phyloP scores from a whole-genome alignment of 345 rosid species.

The Orychophragmus violaceus region DNA sequence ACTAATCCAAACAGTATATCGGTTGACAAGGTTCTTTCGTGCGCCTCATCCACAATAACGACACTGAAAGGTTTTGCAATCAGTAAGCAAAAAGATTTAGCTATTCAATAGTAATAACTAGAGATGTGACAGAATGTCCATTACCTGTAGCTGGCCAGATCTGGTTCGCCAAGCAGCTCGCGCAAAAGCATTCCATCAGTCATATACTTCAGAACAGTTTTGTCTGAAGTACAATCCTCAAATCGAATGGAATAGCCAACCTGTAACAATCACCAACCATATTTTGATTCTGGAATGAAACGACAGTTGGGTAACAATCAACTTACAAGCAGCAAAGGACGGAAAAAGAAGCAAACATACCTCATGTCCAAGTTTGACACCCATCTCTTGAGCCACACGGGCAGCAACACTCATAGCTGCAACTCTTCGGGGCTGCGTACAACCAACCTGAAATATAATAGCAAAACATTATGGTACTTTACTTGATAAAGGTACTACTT shows the following conservation, averaged over 20 bases:
- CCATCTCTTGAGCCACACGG: conserved; percentile 98
- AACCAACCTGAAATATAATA: conserved; percentile 58
- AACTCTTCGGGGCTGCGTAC: conserved; percentile 95
- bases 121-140: not conserved
- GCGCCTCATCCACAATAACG: conserved; percentile 97
- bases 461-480: not conserved
- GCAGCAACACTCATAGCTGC: conserved; percentile 99
- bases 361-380: conserved; percentile 98
- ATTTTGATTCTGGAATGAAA: not conserved
- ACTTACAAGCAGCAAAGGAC: conserved; percentile 3
- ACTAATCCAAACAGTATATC: conserved; percentile 94
- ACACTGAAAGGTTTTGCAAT: conserved; percentile 48
- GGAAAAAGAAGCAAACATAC: conserved; percentile 30
- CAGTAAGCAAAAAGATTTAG: conserved; percentile 14
- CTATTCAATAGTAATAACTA: not conserved
- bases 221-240: conserved; percentile 97
- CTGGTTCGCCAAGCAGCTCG: conserved; percentile 93
- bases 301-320: not conserved
- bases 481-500: not conserved
- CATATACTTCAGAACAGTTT: conserved; percentile 89
- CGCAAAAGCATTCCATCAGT: conserved; percentile 96
- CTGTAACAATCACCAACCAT: conserved; percentile 33
- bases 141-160: conserved; percentile 82
- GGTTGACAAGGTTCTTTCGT: conserved; percentile 96
- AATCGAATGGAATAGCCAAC: conserved; percentile 97